These are phyloP conservation scores for Pueraria montana DNA, from an alignment of 306 rosid genomes.

Conservation along the genomic window DNA sequence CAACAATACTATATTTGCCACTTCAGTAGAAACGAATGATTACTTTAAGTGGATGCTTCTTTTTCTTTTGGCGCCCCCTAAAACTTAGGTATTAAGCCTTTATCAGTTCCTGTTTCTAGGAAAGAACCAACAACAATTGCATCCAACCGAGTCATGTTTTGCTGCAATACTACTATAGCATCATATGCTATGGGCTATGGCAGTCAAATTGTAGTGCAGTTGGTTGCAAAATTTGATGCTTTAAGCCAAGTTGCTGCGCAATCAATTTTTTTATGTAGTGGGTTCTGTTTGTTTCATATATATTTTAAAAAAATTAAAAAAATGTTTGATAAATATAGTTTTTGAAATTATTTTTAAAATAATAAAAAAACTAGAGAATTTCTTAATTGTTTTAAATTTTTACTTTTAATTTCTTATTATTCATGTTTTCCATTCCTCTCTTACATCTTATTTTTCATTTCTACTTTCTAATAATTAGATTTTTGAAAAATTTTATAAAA, in stretches of 20 bases:
- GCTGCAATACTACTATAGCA: background rate
- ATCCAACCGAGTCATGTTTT: background rate
- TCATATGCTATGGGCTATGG: background rate
- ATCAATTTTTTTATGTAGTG: background rate
- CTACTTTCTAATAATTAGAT: too few species aligned
- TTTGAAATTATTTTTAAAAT: too few species aligned
- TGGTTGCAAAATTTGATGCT: conserved; percentile 10
- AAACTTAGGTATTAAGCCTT: background rate
- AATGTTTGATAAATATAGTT: too few species aligned
- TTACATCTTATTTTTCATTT: too few species aligned
- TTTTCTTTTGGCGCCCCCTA: conserved; percentile 36
- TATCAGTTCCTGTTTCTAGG: conserved; percentile 1
- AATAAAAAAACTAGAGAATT: too few species aligned
- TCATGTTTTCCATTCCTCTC: too few species aligned
- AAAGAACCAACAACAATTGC: conserved; percentile 10
- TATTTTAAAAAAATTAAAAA: too few species aligned
- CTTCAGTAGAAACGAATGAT: conserved; percentile 12
- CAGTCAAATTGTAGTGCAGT: conserved; percentile 7
- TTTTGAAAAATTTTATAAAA: too few species aligned
- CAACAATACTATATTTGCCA: conserved; percentile 43
- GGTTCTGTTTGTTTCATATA: background rate
- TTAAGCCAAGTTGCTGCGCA: background rate
- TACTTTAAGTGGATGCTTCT: conserved; percentile 29
- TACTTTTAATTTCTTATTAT: too few species aligned
- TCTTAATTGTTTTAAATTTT: too few species aligned